Conservation (phyloP, 495 filamentous ascomycete species). For the Hyaloscypha bicolor region DNA sequence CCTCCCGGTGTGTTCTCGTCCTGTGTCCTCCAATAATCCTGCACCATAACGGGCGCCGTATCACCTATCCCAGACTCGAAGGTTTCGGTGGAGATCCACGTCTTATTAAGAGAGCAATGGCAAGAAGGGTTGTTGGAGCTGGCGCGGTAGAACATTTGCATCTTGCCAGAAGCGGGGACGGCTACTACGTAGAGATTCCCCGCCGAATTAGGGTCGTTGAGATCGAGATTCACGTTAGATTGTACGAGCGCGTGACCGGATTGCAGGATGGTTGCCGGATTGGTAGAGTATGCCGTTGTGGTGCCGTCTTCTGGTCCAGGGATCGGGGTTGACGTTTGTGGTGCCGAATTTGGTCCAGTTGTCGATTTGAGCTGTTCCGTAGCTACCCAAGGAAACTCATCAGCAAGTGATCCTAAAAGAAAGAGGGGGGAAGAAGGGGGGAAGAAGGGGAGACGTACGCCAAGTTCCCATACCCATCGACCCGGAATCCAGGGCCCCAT, state of each 20-base stretch:
- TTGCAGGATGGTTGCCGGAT: background rate
- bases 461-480: too few relatives aligned
- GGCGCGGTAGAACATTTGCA: background rate
- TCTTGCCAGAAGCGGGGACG: background rate
- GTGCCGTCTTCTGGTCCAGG: too few relatives aligned
- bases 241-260: background rate
- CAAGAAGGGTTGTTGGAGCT: background rate
- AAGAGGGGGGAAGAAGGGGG: too few relatives aligned
- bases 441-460: too few relatives aligned
- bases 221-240: constrained; percentile 2
- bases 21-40: constrained; percentile 5
- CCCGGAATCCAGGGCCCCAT: too few relatives aligned
- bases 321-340: too few relatives aligned
- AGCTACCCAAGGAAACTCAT: too few relatives aligned
- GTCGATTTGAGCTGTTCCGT: too few relatives aligned
- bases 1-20: background rate
- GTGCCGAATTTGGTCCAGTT: too few relatives aligned
- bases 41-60: background rate
- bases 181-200: constrained; percentile 2
- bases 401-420: too few relatives aligned
- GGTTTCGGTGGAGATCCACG: background rate
- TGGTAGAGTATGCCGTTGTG: too few relatives aligned
- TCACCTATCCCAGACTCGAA: background rate
- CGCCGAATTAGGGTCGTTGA: background rate
- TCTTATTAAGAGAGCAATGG: background rate